Percentiles rank a stretch among this genome's conserved stretches.
These are phyloP conservation scores for Plasmodium relictum DNA, from an alignment of 169 alveolate genomes.

Conservation along the genomic window DNA sequence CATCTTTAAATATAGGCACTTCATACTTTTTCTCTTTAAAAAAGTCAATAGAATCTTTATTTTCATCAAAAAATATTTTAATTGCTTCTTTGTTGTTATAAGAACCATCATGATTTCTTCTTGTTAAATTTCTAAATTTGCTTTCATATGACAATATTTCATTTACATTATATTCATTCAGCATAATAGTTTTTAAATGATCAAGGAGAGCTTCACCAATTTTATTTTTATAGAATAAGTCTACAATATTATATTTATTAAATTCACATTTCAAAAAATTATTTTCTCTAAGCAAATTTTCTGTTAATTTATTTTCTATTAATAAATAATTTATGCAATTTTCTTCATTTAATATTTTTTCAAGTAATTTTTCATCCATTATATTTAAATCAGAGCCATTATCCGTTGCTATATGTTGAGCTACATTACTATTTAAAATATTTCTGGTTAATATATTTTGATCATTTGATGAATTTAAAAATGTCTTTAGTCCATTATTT, in stretches of 20 bases:
- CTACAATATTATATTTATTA: constrained; percentile 33
- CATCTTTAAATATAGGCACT: constrained; percentile 18
- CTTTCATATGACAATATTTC: constrained; percentile 33
- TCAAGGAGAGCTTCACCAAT: constrained; percentile 10
- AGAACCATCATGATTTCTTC: constrained; percentile 31
- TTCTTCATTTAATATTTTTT: constrained; percentile 26
- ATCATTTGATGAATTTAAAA: no score
- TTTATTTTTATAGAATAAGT: constrained; percentile 28
- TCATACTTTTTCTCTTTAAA: constrained; percentile 58
- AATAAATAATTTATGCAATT: constrained; percentile 55
- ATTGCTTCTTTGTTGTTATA: constrained; percentile 65
- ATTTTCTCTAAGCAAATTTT: constrained; percentile 63
- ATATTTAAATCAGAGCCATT: no score
- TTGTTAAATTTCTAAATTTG: constrained; percentile 10
- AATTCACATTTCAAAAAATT: constrained; percentile 53
- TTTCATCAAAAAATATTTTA: constrained; percentile 60
- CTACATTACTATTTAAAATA: no score
- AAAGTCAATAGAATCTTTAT: constrained; percentile 54
- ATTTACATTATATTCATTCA: constrained; percentile 44
- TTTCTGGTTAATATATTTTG: no score
- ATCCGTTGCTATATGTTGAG: no score
- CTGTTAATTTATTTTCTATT: constrained; percentile 58
- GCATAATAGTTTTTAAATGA: constrained; percentile 26
- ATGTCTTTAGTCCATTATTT: no score
- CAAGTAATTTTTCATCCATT: background rate